phyloP scores from a whole-genome alignment of 306 rosid species.

The Malus domestica region DNA sequence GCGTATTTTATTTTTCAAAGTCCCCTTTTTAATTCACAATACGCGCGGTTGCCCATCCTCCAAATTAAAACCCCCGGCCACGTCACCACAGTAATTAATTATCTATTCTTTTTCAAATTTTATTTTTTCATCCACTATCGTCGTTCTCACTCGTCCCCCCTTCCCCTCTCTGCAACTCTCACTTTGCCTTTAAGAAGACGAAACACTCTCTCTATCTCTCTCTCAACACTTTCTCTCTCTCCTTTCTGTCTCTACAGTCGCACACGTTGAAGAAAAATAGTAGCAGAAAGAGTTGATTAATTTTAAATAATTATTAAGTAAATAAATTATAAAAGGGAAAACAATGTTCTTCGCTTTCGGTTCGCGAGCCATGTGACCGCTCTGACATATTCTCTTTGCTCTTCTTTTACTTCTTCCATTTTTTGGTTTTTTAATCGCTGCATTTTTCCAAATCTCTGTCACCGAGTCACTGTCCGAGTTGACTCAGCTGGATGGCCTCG shows the following conservation, averaged over 20 bases:
- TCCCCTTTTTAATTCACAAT: neutral
- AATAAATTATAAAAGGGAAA: constrained; percentile 4
- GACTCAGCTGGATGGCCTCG: constrained; percentile 67
- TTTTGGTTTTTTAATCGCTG: neutral
- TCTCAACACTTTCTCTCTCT: neutral
- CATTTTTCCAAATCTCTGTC: neutral
- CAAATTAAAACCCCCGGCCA: constrained; percentile 33
- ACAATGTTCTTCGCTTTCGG: constrained; percentile 47
- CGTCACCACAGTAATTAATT: neutral
- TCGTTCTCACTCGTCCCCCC: neutral
- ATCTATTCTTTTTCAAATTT: constrained; percentile 8
- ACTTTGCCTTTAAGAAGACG: constrained; percentile 76
- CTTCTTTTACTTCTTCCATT: neutral
- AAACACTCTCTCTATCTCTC: constrained; percentile 37
- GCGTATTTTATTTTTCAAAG: constrained; percentile 29
- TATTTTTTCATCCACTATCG: constrained; percentile 7
- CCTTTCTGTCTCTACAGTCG: neutral
- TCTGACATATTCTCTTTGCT: constrained; percentile 62
- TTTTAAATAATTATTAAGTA: neutral
- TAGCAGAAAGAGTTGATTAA: constrained; percentile 22
- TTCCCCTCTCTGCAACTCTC: constrained; percentile 38
- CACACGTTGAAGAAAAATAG: neutral
- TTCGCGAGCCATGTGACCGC: constrained; percentile 62
- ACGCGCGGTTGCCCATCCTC: constrained; percentile 33
- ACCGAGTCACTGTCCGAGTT: constrained; percentile 47